Conservation (phyloP, 2,329 filamentous ascomycete species). For the Aspergillus pseudotamarii region DNA sequence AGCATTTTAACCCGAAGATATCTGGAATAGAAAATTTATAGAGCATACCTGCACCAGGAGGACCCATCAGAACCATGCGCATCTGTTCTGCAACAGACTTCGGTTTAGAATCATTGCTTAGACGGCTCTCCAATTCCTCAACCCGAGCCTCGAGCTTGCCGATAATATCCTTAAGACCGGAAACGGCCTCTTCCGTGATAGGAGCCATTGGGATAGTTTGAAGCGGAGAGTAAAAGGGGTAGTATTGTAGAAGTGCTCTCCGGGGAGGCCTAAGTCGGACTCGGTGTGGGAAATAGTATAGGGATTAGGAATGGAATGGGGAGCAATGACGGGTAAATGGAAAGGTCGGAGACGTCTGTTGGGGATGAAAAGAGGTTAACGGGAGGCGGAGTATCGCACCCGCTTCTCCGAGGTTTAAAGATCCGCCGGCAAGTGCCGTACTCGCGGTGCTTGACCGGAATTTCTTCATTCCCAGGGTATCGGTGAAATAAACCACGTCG, state of each 20-base stretch:
- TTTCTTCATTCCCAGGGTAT: neutral
- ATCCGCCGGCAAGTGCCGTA: neutral
- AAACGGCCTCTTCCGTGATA: slow-evolving; percentile 77
- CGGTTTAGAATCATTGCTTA: slow-evolving; percentile 54
- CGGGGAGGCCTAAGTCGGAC: slow-evolving; percentile 19
- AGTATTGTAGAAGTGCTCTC: slow-evolving; percentile 19
- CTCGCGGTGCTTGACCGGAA: neutral
- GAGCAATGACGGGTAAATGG: slow-evolving; percentile 31
- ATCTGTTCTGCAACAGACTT: slow-evolving; percentile 65
- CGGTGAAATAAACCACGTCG: neutral
- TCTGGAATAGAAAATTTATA: neutral
- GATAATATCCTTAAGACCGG: slow-evolving; percentile 82
- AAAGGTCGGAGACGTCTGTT: slow-evolving; percentile 26
- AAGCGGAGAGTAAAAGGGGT: slow-evolving; percentile 26
- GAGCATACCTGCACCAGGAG: slow-evolving; percentile 84
- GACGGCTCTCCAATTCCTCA: slow-evolving; percentile 76
- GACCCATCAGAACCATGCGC: slow-evolving; percentile 97
- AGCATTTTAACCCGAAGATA: neutral
- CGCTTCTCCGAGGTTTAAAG: slow-evolving; percentile 34
- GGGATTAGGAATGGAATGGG: slow-evolving; percentile 22
- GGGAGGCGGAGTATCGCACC: slow-evolving; percentile 26
- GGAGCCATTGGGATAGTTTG: slow-evolving; percentile 71
- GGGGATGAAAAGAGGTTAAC: slow-evolving; percentile 24
- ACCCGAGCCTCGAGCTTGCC: slow-evolving; percentile 83
- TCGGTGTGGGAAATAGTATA: slow-evolving; percentile 19